These are phyloP conservation scores for Cucurbita pepo DNA, from an alignment of 306 rosid species.

Conservation along the genomic window DNA sequence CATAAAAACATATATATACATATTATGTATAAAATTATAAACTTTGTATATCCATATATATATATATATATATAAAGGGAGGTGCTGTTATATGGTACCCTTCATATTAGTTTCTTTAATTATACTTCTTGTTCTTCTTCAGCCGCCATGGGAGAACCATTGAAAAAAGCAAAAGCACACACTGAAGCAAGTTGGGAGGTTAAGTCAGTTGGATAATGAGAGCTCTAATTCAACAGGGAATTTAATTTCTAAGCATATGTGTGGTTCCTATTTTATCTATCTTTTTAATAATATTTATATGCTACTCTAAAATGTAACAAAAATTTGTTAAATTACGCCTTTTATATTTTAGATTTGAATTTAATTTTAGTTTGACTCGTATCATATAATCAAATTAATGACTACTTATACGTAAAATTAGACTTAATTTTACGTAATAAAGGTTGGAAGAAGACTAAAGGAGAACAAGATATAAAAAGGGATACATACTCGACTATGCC, in stretches of 20 bases:
- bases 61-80: background rate
- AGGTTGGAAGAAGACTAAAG: too few species aligned
- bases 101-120: background rate
- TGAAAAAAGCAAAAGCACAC: background rate
- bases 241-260: background rate
- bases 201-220: background rate
- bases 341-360: too few species aligned
- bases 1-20: background rate
- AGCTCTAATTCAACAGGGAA: background rate
- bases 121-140: background rate
- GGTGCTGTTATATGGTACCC: constrained; percentile 1
- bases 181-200: background rate
- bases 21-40: background rate
- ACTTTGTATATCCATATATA: background rate
- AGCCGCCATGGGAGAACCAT: background rate
- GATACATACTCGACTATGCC: too few species aligned
- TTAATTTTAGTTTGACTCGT: too few species aligned
- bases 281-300: background rate
- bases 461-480: too few species aligned
- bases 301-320: too few species aligned
- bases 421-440: too few species aligned
- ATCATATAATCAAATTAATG: too few species aligned
- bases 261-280: background rate
- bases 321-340: too few species aligned
- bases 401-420: too few species aligned